Conservation (phyloP, 2,329 filamentous ascomycete genomes). For the Dactylellina cionopaga region DNA sequence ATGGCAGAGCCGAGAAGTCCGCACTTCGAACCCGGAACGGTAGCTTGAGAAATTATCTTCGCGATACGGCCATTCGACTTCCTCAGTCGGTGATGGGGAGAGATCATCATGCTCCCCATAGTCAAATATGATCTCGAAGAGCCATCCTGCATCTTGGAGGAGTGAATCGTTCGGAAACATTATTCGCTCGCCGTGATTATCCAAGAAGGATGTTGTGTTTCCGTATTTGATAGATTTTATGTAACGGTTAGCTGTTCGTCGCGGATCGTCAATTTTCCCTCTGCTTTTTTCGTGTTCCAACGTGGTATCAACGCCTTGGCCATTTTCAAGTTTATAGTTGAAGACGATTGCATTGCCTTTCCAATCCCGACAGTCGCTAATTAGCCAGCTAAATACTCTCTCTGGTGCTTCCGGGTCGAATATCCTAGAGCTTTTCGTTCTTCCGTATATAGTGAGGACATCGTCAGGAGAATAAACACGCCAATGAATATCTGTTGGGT, state of each 20-base stretch:
- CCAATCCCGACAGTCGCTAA: constrained; percentile 28
- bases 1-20: constrained; percentile 58
- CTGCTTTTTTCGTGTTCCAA: not conserved
- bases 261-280: not conserved
- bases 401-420: not conserved
- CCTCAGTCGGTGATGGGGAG: constrained; percentile 50
- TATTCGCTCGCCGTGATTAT: not conserved
- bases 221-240: constrained; percentile 54
- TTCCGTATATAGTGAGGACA: constrained; percentile 41
- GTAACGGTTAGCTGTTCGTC: constrained; percentile 12
- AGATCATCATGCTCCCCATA: constrained; percentile 59
- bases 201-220: constrained; percentile 33
- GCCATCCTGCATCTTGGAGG: constrained; percentile 53
- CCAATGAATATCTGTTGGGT: constrained; percentile 50
- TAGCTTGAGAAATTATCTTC: constrained; percentile 58
- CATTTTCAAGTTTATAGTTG: constrained; percentile 56
- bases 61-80: constrained; percentile 54
- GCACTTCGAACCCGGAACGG: constrained; percentile 58
- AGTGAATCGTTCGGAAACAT: not conserved
- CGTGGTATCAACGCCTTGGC: not conserved
- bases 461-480: constrained; percentile 38
- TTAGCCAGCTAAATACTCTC: constrained; percentile 55
- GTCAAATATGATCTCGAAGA: constrained; percentile 60
- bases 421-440: constrained; percentile 1
- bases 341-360: constrained; percentile 54